phyloP scores from a whole-genome alignment of 2,329 filamentous ascomycete species.

The Colletotrichum chrysophilum region DNA sequence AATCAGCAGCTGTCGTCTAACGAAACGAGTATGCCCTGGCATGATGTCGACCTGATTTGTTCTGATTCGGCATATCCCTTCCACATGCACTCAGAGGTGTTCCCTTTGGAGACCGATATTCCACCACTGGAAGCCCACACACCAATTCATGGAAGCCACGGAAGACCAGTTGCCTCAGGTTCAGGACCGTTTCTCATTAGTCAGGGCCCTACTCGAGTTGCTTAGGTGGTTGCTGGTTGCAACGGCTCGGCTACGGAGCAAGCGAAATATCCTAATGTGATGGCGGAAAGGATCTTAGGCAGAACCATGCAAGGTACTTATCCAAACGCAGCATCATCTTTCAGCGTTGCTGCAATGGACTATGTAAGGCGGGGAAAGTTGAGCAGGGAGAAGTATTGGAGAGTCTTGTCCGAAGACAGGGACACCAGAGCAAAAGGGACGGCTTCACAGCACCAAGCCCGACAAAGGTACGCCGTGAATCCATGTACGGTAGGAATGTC shows the following conservation, averaged over 20 bases:
- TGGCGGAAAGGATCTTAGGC: neutral
- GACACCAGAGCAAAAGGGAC: neutral
- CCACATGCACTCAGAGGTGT: neutral
- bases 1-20: neutral
- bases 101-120: neutral
- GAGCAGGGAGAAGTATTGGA: neutral
- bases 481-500: neutral
- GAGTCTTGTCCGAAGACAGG: neutral
- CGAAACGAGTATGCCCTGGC: neutral
- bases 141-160: neutral
- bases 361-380: neutral
- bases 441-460: neutral
- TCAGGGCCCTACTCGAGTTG: neutral
- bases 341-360: neutral
- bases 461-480: neutral
- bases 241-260: constrained; percentile 6
- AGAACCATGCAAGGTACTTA: constrained; percentile 13
- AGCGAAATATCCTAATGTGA: constrained; percentile 16
- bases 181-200: neutral
- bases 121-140: neutral
- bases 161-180: neutral
- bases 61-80: neutral
- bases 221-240: constrained; percentile 13
- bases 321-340: constrained; percentile 2
- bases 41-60: neutral